Evolutionary conservation across 2,329 filamentous ascomycete genomes (phyloP), one percentile per base, ranked within the genome.

Genomic region (Aspergillus vadensis): DNA sequence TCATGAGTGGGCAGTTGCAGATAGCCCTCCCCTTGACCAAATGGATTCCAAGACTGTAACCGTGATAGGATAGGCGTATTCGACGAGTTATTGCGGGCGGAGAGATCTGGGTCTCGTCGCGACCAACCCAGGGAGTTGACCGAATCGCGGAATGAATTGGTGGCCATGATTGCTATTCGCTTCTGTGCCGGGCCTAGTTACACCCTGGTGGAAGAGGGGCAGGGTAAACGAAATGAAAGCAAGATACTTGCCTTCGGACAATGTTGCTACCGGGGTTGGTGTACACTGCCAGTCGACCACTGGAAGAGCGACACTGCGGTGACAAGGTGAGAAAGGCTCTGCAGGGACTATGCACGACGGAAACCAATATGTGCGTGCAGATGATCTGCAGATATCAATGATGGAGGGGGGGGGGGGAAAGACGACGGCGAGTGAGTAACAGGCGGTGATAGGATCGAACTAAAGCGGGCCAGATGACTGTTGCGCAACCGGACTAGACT

Each of bases 61-160:
- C 88, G 91, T 57, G 91, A 90, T 63, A 97, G 77, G 58, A 98
- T 82, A 27, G 91, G 90, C 64, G 86, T 88, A 72, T 55, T 55
- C 1, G 88, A 85, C 64, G 82, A 82, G 44, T 72, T 78, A 50
- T 78, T 95, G 77, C 86, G 90, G 70, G 90, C 88, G 65, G 92
- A 88, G 57, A 90, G 81, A 72, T 96, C 91, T 66, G 86, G 77
- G 60, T 92, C 89, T 72, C 94, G 87, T 69, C 94, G 90, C 72
- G 91, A 91, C 95, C 95, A 98, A 63, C 95, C 95, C 71, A 98
- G 80, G 61, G 92, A 95, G 82, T 91, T 96, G 83, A 98, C 92
- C 21, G 91, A 96, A 78, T 97, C 92, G 75, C 93, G 88, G 78
- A 99, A 98, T 50, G 91, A 91, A 68, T 88, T 83, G 55, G 71